Conservation (phyloP, 495 filamentous ascomycete genomes). For the Aspergillus conjunctus region DNA sequence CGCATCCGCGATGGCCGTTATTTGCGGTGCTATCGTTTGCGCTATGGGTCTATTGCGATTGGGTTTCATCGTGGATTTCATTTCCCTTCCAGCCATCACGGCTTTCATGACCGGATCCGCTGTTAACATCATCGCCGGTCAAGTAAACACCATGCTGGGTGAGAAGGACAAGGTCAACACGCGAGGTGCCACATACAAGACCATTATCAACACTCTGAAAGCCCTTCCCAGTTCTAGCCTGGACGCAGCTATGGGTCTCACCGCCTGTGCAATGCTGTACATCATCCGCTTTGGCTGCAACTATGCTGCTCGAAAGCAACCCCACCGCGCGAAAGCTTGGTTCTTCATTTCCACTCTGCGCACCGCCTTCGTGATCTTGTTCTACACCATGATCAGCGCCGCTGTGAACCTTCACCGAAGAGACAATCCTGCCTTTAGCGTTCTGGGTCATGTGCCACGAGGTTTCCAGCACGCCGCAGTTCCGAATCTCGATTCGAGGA, state of each 20-base stretch:
- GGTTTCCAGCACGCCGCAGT: conserved; percentile 82
- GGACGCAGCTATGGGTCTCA: conserved; percentile 89
- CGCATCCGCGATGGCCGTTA: conserved; percentile 77
- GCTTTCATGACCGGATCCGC: conserved; percentile 99
- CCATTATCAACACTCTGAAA: conserved; percentile 86
- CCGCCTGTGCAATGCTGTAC: conserved; percentile 82
- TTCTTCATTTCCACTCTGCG: conserved; percentile 91
- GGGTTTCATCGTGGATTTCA: conserved; percentile 95
- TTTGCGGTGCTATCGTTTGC: conserved; percentile 79
- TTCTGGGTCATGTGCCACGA: conserved; percentile 76
- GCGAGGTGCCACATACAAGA: conserved; percentile 75
- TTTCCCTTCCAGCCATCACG: conserved; percentile 85
- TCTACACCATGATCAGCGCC: conserved; percentile 93
- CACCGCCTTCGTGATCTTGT: conserved; percentile 87
- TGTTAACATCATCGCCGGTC: conserved; percentile 86
- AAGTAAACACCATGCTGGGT: conserved; percentile 83
- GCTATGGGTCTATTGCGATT: conserved; percentile 77
- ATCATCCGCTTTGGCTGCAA: conserved; percentile 70
- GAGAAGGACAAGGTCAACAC: conserved; percentile 71
- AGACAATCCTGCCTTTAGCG: conserved; percentile 57
- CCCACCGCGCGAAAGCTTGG: conserved; percentile 68
- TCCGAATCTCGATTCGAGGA: conserved; percentile 63
- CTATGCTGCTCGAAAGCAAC: conserved; percentile 67
- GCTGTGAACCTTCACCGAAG: conserved; percentile 67
- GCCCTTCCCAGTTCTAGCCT: conserved; percentile 66